A percentile compares a stretch with the other conserved stretches of the same genome.
Conservation (phyloP, 2,329 filamentous ascomycete genomes). For the Mycosphaerella sp. region DNA sequence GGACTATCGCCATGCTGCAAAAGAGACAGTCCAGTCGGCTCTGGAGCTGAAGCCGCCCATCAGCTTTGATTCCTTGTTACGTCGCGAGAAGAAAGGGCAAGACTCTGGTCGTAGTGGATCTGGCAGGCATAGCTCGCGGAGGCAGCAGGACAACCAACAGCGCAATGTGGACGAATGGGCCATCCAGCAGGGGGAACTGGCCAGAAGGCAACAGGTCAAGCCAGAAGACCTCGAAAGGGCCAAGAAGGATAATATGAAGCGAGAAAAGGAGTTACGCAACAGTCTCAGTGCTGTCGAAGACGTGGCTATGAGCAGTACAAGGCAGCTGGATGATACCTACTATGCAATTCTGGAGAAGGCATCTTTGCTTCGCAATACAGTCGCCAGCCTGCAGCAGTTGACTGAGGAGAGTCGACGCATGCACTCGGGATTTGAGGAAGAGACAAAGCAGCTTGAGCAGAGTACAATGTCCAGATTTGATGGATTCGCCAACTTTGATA, state of each 20-base stretch:
- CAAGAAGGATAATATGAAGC: constrained; percentile 35
- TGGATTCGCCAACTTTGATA: constrained; percentile 55
- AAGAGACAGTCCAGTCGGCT: constrained; percentile 42
- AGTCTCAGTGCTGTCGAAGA: constrained; percentile 43
- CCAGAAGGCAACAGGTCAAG: constrained; percentile 28
- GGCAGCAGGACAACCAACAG: constrained; percentile 12
- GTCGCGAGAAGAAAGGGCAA: constrained; percentile 31
- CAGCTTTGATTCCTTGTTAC: constrained; percentile 40
- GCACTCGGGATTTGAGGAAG: constrained; percentile 48
- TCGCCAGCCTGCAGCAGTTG: constrained; percentile 61
- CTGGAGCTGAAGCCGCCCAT: constrained; percentile 41
- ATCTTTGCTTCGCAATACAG: constrained; percentile 56
- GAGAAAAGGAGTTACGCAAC: constrained; percentile 37
- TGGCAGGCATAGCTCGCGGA: constrained; percentile 11
- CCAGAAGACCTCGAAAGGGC: constrained; percentile 39
- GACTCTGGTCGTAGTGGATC: constrained; percentile 25
- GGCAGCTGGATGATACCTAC: constrained; percentile 66
- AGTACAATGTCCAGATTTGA: constrained; percentile 59
- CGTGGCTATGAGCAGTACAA: constrained; percentile 56
- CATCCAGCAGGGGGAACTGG: constrained; percentile 18
- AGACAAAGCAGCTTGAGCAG: constrained; percentile 53
- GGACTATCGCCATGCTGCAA: constrained; percentile 28
- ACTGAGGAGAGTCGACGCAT: constrained; percentile 51
- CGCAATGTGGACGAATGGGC: constrained; percentile 15
- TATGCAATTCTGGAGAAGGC: constrained; percentile 66